phyloP scores from a whole-genome alignment of 2,329 filamentous ascomycete species.

The Ascomycota sp. region DNA sequence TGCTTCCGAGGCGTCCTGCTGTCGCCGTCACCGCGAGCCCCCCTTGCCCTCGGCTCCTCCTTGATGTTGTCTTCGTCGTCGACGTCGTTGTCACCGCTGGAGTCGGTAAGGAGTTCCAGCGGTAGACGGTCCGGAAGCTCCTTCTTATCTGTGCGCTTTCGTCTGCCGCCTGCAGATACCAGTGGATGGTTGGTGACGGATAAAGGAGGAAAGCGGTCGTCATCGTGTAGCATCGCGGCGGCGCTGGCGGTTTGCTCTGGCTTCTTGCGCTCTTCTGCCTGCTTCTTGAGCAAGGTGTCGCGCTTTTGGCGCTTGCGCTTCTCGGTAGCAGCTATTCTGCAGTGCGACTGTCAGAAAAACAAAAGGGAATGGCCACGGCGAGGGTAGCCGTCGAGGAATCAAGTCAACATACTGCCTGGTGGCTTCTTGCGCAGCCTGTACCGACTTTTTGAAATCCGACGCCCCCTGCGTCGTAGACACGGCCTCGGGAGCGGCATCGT shows the following conservation, averaged over 20 bases:
- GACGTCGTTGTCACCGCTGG: constrained; percentile 22
- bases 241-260: constrained; percentile 8
- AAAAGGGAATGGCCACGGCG: not conserved
- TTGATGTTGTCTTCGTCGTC: constrained; percentile 5
- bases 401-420: constrained; percentile 29
- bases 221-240: constrained; percentile 5
- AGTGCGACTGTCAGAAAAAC: not conserved
- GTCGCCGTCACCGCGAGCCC: constrained; percentile 4
- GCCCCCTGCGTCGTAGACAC: constrained; percentile 32
- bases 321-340: constrained; percentile 26
- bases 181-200: not conserved
- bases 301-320: constrained; percentile 36
- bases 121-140: constrained; percentile 26
- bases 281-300: constrained; percentile 31
- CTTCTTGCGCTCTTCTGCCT: constrained; percentile 29
- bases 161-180: constrained; percentile 1
- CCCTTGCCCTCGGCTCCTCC: not conserved
- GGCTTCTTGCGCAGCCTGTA: constrained; percentile 25
- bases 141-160: constrained; percentile 13
- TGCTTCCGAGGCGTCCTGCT: constrained; percentile 20
- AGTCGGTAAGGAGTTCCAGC: constrained; percentile 31
- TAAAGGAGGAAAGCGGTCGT: constrained; percentile 2
- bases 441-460: constrained; percentile 22
- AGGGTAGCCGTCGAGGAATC: no score
- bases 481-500: constrained; percentile 37